phyloP scores from a whole-genome alignment of 2,329 filamentous ascomycete species.

The Rhynchosporium graminicola region DNA sequence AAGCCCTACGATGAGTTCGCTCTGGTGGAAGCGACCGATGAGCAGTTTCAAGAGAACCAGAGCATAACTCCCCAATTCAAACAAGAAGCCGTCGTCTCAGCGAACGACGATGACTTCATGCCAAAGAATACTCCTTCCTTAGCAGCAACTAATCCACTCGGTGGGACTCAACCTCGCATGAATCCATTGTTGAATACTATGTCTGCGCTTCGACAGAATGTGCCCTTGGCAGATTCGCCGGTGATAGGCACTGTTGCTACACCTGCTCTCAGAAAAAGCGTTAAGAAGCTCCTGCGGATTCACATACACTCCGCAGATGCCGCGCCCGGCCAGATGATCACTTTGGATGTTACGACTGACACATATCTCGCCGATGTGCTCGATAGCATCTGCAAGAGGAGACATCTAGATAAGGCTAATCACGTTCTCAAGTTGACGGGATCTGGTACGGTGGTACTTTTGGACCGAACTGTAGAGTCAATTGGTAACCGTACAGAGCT shows the following conservation, averaged over 20 bases:
- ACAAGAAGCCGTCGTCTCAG: slow-evolving; percentile 48
- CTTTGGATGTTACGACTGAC: slow-evolving; percentile 75
- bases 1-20: slow-evolving; percentile 84
- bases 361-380: slow-evolving; percentile 83
- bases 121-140: slow-evolving; percentile 40
- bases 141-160: slow-evolving; percentile 29
- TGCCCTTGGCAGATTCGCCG: slow-evolving; percentile 58
- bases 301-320: slow-evolving; percentile 71
- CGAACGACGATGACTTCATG: slow-evolving; percentile 46
- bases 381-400: slow-evolving; percentile 74
- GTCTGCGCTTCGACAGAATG: slow-evolving; percentile 53
- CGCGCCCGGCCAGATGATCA: slow-evolving; percentile 71
- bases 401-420: slow-evolving; percentile 75
- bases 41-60: slow-evolving; percentile 70
- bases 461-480: slow-evolving; percentile 77
- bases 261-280: slow-evolving; percentile 50
- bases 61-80: slow-evolving; percentile 66
- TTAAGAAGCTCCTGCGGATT: slow-evolving; percentile 70
- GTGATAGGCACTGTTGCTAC: slow-evolving; percentile 41
- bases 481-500: slow-evolving; percentile 75
- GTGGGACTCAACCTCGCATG: slow-evolving; percentile 44
- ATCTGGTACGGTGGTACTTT: slow-evolving; percentile 72
- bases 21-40: slow-evolving; percentile 69
- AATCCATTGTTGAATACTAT: slow-evolving; percentile 65
- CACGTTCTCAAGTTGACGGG: slow-evolving; percentile 77